Evolutionary conservation across 768 basidiomycete species (phyloP).

Genomic region (Sutorius australiensis): DNA sequence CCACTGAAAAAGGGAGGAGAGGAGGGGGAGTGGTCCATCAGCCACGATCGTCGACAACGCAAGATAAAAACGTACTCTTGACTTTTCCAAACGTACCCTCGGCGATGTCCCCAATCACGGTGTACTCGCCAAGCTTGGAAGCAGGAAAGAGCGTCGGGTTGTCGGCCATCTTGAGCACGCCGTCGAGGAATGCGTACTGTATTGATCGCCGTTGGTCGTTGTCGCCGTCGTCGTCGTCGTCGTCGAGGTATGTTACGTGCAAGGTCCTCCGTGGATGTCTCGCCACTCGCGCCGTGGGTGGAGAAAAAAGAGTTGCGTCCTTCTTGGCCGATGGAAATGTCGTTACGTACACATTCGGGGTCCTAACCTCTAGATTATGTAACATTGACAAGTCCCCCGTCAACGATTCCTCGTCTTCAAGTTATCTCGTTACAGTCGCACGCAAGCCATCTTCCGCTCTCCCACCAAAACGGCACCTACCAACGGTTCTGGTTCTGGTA

Average conservation of each 20-base stretch:
- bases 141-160: slow-evolving; percentile 42
- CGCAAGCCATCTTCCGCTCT: too few species aligned
- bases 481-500: too few species aligned
- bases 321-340: slow-evolving; percentile 21
- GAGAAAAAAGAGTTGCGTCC: slow-evolving; percentile 22
- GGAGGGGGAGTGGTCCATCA: slow-evolving; percentile 6
- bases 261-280: too few species aligned
- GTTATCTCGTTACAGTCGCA: too few species aligned
- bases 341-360: slow-evolving; percentile 23
- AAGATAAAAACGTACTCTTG: slow-evolving; percentile 68
- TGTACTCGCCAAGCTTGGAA: slow-evolving; percentile 88
- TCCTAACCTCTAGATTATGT: slow-evolving; percentile 18
- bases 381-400: slow-evolving; percentile 14
- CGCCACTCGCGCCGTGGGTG: slow-evolving; percentile 3
- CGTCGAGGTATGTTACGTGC: too few species aligned
- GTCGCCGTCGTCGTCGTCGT: slow-evolving; percentile 13
- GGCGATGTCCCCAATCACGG: slow-evolving; percentile 81
- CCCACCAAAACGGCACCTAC: too few species aligned
- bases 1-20: slow-evolving; percentile 53
- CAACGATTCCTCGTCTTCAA: too few species aligned
- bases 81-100: slow-evolving; percentile 99
- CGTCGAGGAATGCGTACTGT: slow-evolving; percentile 7
- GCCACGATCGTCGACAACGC: slow-evolving; percentile 7
- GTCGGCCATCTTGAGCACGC: slow-evolving; percentile 25
- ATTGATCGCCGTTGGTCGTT: neutral